phyloP scores from a whole-genome alignment of 768 basidiomycete genomes.

The Leccinellum albellum region DNA sequence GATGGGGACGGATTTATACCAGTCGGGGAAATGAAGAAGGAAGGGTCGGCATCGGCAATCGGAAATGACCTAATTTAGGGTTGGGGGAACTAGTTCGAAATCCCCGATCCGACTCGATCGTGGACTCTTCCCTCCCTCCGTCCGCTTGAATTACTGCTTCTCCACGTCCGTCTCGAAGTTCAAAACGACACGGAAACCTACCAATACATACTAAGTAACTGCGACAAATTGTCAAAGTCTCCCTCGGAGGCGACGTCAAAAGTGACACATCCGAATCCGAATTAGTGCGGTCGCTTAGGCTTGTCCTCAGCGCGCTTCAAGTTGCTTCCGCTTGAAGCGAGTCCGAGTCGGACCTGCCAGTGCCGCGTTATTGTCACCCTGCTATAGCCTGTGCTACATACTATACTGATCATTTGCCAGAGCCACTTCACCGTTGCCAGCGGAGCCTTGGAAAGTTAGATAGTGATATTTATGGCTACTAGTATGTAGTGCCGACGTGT shows the following conservation, averaged over 20 bases:
- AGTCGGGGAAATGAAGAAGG: background rate
- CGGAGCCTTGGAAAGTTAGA: background rate
- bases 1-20: slow-evolving; percentile 11
- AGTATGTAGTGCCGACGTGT: background rate
- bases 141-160: background rate
- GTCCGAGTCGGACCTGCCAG: too few species aligned
- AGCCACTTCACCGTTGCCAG: background rate
- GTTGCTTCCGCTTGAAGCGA: background rate
- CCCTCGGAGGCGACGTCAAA: background rate
- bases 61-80: background rate
- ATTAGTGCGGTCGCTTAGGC: background rate
- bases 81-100: background rate
- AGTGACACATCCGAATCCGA: background rate
- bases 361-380: too few species aligned
- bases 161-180: background rate
- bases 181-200: background rate
- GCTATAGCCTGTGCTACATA: background rate
- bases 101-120: slow-evolving; percentile 2
- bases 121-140: background rate
- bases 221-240: background rate
- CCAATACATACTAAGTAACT: too few species aligned
- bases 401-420: background rate
- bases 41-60: slow-evolving; percentile 17
- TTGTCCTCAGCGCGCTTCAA: background rate
- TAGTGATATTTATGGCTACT: background rate